Conservation (phyloP, 129 eudicot species). For the Tanacetum coccineum region DNA sequence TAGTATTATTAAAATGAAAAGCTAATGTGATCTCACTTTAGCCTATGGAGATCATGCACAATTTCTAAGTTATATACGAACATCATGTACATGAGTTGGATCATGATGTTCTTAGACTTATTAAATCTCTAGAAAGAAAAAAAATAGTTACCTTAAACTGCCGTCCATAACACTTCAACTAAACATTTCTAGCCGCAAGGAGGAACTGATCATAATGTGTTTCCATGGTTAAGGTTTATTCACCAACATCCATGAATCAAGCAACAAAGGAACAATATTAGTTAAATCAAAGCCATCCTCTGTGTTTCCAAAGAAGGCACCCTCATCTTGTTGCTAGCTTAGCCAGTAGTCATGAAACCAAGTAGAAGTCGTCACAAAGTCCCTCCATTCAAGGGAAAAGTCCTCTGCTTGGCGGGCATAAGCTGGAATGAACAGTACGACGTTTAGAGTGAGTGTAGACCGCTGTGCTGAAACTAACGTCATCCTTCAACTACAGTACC, state of each 20-base stretch:
- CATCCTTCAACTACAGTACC: too few species aligned
- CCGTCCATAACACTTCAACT: too few species aligned
- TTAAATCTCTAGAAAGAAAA: too few species aligned
- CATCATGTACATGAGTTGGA: too few species aligned
- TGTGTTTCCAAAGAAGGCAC: constrained; percentile 41
- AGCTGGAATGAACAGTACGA: constrained; percentile 82
- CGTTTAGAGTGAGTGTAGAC: constrained; percentile 77
- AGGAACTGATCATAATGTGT: constrained; percentile 85
- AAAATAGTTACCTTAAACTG: too few species aligned
- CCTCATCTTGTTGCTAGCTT: constrained; percentile 78
- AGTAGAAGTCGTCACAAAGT: constrained; percentile 71
- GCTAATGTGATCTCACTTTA: too few species aligned
- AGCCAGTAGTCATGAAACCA: constrained; percentile 96
- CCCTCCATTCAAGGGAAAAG: constrained; percentile 96
- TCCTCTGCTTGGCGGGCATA: constrained; percentile 82
- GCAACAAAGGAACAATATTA: constrained; percentile 56
- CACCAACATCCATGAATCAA: constrained; percentile 82
- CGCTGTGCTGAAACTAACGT: constrained; percentile 62
- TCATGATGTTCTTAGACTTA: too few species aligned
- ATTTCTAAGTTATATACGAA: too few species aligned
- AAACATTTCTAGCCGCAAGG: constrained; percentile 37
- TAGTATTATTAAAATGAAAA: too few species aligned
- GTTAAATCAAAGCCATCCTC: constrained; percentile 29
- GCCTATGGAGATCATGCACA: too few species aligned
- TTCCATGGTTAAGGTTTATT: constrained; percentile 74